phyloP scores from a whole-genome alignment of 805 yeast species.

The Starmerella vaccinii region DNA sequence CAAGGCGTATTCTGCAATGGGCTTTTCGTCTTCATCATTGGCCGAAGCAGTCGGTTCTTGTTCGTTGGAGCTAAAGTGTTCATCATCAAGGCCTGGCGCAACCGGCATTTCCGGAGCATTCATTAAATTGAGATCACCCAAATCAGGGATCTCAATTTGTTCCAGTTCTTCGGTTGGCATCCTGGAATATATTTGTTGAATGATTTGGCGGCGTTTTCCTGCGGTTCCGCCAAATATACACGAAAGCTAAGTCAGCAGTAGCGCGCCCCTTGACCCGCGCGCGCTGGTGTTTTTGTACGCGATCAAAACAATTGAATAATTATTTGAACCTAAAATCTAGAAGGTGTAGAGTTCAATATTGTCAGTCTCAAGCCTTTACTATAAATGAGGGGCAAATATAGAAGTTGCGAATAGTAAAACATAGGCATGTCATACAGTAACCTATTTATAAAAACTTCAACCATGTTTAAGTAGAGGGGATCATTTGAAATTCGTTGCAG shows the following conservation, averaged over 20 bases:
- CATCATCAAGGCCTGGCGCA: background rate
- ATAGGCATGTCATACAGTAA: too few relatives aligned
- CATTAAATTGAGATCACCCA: constrained; percentile 9
- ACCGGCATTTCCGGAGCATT: constrained; percentile 1
- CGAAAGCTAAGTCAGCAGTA: background rate
- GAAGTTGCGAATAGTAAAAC: too few relatives aligned
- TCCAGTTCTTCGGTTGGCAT: constrained; percentile 13
- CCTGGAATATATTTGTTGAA: background rate
- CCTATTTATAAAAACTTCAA: too few relatives aligned
- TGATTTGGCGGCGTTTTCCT: background rate
- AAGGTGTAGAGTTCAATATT: background rate
- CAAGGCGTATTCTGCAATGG: constrained; percentile 61
- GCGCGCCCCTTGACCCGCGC: background rate
- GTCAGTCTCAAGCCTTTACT: too few relatives aligned
- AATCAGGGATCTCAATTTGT: constrained; percentile 25
- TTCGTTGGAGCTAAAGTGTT: background rate
- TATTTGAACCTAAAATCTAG: background rate
- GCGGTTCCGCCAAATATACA: background rate
- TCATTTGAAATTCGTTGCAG: too few relatives aligned
- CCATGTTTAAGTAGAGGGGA: too few relatives aligned
- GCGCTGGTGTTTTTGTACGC: background rate
- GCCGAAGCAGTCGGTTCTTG: background rate
- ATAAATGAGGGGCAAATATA: too few relatives aligned
- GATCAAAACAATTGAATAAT: background rate
- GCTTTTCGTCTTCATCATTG: constrained; percentile 22